Evolutionary conservation across 192 early-diverging fungal genomes (phyloP).

Genomic region (Linnemannia exigua): DNA sequence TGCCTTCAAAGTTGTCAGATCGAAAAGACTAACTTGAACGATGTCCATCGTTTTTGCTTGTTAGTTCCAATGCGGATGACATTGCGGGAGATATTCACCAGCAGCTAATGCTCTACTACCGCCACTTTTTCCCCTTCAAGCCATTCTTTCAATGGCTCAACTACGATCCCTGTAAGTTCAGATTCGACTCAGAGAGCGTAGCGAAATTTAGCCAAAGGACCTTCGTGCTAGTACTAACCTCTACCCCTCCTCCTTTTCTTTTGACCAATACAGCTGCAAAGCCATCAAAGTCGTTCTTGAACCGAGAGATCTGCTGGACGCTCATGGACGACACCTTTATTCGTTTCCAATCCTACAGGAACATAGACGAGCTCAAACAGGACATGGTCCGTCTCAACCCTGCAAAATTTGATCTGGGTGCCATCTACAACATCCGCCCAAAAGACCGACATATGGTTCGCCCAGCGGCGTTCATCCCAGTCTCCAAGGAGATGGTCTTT

Average conservation of each 20-base stretch:
- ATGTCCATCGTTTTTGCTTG: background rate
- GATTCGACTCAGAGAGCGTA: too few relatives aligned
- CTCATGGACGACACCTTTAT: slow-evolving; percentile 85
- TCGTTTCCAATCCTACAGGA: slow-evolving; percentile 90
- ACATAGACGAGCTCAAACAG: slow-evolving; percentile 76
- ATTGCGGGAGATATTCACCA: slow-evolving; percentile 25
- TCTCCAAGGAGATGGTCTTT: slow-evolving; percentile 94
- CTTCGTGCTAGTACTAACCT: too few relatives aligned
- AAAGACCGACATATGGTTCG: slow-evolving; percentile 84
- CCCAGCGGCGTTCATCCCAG: slow-evolving; percentile 80
- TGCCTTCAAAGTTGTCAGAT: background rate
- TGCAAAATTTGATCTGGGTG: slow-evolving; percentile 97
- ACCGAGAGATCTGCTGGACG: slow-evolving; percentile 95
- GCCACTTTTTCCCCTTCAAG: slow-evolving; percentile 88
- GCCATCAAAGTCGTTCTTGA: slow-evolving; percentile 80
- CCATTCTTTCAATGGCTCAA: slow-evolving; percentile 90
- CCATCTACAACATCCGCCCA: slow-evolving; percentile 89
- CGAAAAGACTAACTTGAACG: background rate
- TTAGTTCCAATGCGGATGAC: slow-evolving; percentile 9
- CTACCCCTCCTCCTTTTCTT: background rate
- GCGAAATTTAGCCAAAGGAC: too few relatives aligned
- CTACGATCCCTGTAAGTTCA: slow-evolving; percentile 72
- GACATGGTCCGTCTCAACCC: slow-evolving; percentile 85
- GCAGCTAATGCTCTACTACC: slow-evolving; percentile 82
- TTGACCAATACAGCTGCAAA: slow-evolving; percentile 32